phyloP scores from a whole-genome alignment of 2,329 filamentous ascomycete species.

The Botrytis medusae region DNA sequence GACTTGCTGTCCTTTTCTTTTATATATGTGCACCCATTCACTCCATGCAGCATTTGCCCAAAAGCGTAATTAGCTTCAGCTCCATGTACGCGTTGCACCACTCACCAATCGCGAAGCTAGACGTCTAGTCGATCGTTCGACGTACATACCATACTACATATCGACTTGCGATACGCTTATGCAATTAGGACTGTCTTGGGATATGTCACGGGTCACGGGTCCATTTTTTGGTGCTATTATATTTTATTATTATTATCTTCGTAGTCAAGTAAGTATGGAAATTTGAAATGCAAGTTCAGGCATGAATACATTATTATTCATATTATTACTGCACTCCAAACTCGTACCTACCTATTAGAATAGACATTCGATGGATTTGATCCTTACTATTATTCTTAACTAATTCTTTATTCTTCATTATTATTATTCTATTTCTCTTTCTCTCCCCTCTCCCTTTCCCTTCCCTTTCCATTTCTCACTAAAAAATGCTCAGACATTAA shows the following conservation, averaged over 20 bases:
- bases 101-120: background rate
- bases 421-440: background rate
- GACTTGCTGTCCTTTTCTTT: conserved; percentile 16
- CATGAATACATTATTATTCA: conserved; percentile 4
- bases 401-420: background rate
- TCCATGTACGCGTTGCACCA: background rate
- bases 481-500: conserved; percentile 8
- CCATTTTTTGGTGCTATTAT: background rate
- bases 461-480: background rate
- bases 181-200: conserved; percentile 13
- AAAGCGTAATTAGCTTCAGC: conserved; percentile 21
- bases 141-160: background rate
- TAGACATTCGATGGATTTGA: background rate
- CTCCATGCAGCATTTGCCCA: conserved; percentile 7
- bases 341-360: background rate
- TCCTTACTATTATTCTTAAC: background rate
- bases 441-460: background rate
- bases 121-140: conserved; percentile 5
- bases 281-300: background rate
- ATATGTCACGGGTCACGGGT: conserved; percentile 13
- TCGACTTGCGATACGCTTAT: conserved; percentile 17
- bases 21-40: conserved; percentile 21
- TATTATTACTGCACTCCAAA: background rate
- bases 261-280: background rate
- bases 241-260: background rate